A percentile compares a stretch with the other conserved stretches of the same genome.
Conservation (phyloP, 2,329 filamentous ascomycete species). For the Trichoderma breve region DNA sequence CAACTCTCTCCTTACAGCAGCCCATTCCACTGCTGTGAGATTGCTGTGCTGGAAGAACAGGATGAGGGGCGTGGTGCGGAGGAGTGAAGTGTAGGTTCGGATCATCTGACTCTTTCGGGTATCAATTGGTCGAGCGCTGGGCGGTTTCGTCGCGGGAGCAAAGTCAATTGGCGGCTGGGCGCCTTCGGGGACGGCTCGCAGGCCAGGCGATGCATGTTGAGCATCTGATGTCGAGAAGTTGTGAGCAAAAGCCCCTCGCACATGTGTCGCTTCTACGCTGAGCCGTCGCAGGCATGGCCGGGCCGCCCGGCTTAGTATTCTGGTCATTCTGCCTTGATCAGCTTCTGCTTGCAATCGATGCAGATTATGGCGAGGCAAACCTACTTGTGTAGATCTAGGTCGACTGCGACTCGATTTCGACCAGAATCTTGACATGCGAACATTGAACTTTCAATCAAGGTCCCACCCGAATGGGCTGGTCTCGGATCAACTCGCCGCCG, state of each 20-base stretch:
- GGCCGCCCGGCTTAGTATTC: constrained; percentile 21
- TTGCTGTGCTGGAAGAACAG: constrained; percentile 77
- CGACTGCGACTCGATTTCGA: neutral
- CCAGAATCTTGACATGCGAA: neutral
- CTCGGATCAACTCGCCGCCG: constrained; percentile 22
- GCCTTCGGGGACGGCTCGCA: constrained; percentile 14
- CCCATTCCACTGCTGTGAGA: constrained; percentile 64
- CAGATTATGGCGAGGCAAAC: neutral
- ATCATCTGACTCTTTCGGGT: constrained; percentile 86
- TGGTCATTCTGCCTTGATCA: constrained; percentile 25
- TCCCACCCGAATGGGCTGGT: neutral
- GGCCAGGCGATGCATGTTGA: constrained; percentile 26
- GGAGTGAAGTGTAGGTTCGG: constrained; percentile 81
- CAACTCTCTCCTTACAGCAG: constrained; percentile 44
- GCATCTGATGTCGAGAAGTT: constrained; percentile 30
- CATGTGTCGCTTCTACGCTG: constrained; percentile 1
- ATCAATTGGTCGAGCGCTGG: constrained; percentile 81
- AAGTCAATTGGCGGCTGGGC: constrained; percentile 45
- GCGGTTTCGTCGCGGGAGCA: constrained; percentile 72
- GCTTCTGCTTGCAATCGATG: no score
- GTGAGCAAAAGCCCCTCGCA: constrained; percentile 25
- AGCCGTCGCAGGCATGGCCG: constrained; percentile 26
- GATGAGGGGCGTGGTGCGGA: constrained; percentile 80
- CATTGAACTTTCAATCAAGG: constrained; percentile 16
- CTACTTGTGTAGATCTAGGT: neutral